phyloP scores from a whole-genome alignment of 306 rosid genomes.

The Abrus precatorius region DNA sequence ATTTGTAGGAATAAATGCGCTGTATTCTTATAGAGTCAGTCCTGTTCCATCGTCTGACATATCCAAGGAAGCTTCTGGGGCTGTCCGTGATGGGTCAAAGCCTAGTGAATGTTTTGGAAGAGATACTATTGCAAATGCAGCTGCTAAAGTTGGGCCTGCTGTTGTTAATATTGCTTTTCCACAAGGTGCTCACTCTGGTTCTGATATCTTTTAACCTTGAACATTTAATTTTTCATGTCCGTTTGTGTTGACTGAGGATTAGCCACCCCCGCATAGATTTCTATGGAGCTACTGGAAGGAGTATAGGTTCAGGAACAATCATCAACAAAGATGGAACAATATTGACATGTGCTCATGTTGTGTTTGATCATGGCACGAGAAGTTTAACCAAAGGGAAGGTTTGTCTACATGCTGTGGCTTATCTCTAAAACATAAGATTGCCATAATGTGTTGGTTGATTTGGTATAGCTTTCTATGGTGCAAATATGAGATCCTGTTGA shows the following conservation, averaged over 20 bases:
- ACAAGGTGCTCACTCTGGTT: slow-evolving; percentile 55
- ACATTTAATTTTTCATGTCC: slow-evolving; percentile 9
- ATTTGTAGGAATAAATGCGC: slow-evolving; percentile 58
- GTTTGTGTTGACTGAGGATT: background rate
- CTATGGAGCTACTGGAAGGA: slow-evolving; percentile 60
- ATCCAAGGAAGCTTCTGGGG: slow-evolving; percentile 55
- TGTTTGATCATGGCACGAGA: slow-evolving; percentile 66
- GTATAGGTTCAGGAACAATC: slow-evolving; percentile 88
- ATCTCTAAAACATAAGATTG: slow-evolving; percentile 3
- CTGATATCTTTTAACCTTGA: background rate
- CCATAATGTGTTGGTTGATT: background rate
- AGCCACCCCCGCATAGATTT: slow-evolving; percentile 53
- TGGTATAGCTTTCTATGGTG: background rate
- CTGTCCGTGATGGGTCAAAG: slow-evolving; percentile 52
- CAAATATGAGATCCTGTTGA: slow-evolving; percentile 16
- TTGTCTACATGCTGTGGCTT: slow-evolving; percentile 42
- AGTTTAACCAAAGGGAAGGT: slow-evolving; percentile 80
- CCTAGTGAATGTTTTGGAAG: slow-evolving; percentile 68
- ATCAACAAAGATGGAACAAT: slow-evolving; percentile 85
- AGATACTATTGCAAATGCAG: slow-evolving; percentile 88
- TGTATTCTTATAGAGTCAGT: slow-evolving; percentile 58
- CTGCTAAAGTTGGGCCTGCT: slow-evolving; percentile 84
- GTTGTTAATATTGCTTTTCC: slow-evolving; percentile 81
- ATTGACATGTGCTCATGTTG: slow-evolving; percentile 91
- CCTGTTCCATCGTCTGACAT: slow-evolving; percentile 56